Percentiles rank a stretch among this genome's conserved stretches.
Conservation (phyloP, 306 rosid species). For the Coriaria nepalensis region DNA sequence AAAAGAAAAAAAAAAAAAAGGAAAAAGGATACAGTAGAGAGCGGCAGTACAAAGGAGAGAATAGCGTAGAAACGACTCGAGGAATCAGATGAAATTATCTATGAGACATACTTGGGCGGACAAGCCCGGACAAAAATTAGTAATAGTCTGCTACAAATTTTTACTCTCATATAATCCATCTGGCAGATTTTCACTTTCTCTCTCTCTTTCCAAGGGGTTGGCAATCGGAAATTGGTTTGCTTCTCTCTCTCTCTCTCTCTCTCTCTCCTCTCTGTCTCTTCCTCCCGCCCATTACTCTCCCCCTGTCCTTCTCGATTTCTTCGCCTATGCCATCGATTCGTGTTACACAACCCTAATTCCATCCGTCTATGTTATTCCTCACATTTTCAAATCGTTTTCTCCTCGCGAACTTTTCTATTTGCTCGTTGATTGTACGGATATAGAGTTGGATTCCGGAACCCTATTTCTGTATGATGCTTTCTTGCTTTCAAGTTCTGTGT, state of each 20-base stretch:
- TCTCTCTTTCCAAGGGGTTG: neutral
- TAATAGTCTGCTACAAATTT: no score
- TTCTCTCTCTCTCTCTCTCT: slow-evolving; percentile 5
- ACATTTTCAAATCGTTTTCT: neutral
- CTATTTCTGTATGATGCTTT: no score
- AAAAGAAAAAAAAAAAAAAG: no score
- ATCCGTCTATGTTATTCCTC: neutral
- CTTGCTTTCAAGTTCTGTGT: no score
- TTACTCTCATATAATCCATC: no score
- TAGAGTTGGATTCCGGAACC: no score
- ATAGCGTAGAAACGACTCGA: slow-evolving; percentile 46
- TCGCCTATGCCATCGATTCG: slow-evolving; percentile 28
- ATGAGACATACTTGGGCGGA: no score
- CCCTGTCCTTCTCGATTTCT: slow-evolving; percentile 22
- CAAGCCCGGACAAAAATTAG: no score
- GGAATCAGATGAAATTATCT: slow-evolving; percentile 17
- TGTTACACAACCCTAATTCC: slow-evolving; percentile 18
- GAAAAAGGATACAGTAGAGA: no score
- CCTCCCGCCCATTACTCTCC: slow-evolving; percentile 13
- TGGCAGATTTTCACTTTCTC: no score
- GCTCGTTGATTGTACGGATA: neutral
- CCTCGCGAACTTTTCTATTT: slow-evolving; percentile 4
- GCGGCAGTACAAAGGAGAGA: neutral
- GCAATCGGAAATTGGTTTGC: neutral
- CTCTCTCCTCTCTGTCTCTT: no score